phyloP scores from a whole-genome alignment of 257 asterid species.

The Striga asiatica region DNA sequence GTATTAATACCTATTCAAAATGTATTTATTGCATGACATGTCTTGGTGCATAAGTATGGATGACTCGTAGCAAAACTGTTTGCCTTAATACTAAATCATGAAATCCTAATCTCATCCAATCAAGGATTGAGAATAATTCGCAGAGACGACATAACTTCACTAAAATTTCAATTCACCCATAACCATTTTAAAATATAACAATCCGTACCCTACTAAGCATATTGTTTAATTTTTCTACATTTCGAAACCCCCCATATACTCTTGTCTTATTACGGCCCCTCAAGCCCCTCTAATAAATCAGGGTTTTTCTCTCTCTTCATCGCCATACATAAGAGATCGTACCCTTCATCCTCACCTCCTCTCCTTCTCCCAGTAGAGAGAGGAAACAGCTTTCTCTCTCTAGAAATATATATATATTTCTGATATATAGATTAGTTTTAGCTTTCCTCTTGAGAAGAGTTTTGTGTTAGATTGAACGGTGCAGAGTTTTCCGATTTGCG shows the following conservation, averaged over 20 bases:
- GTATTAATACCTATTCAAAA: too few relatives aligned
- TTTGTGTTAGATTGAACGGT: slow-evolving; percentile 23
- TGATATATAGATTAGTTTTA: slow-evolving; percentile 18
- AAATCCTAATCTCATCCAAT: too few relatives aligned
- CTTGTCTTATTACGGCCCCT: not conserved
- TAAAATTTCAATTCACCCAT: too few relatives aligned
- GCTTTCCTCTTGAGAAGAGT: not conserved
- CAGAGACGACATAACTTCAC: too few relatives aligned
- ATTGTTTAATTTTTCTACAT: not conserved
- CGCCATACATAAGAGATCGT: slow-evolving; percentile 17
- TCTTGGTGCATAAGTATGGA: too few relatives aligned
- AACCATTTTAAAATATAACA: too few relatives aligned
- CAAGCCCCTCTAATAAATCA: slow-evolving; percentile 16
- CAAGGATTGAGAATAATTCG: too few relatives aligned
- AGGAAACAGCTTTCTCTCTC: slow-evolving; percentile 36
- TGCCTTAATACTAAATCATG: too few relatives aligned
- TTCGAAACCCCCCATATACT: slow-evolving; percentile 3
- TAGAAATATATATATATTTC: slow-evolving; percentile 11
- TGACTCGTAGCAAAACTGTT: too few relatives aligned
- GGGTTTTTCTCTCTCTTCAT: slow-evolving; percentile 28
- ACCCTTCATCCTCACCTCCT: slow-evolving; percentile 9
- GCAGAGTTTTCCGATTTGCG: slow-evolving; percentile 23
- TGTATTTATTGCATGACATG: too few relatives aligned
- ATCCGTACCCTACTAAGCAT: too few relatives aligned
- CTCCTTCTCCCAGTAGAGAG: slow-evolving; percentile 34